Base-by-base conservation (phyloP, 2,329 filamentous ascomycete genomes). In the Alternaria sp. region DNA sequence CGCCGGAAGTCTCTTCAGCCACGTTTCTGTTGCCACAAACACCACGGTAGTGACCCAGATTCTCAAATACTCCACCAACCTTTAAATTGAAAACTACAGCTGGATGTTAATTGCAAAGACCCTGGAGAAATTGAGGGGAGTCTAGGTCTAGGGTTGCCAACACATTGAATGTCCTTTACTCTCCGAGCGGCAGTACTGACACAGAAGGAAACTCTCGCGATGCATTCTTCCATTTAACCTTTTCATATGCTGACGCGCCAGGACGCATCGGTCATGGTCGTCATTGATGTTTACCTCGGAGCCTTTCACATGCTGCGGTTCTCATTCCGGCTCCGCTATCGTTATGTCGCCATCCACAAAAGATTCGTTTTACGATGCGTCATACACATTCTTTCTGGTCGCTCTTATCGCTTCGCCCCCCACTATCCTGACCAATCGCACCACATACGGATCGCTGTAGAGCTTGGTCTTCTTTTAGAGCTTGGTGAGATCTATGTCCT, bases 1-100 rank as follows among this genome's bases (percentile, higher is more conserved):
- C 31, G 24, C 21, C 21, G 33, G 44, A 48, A 48, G 44, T 48
- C 44, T 33, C 44, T 48, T 48, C 21, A 48, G 31, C 31, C 44
- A 48, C 26, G 31, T 36, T 48, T 26, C 21, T 34, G 21, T 23
- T 13, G 31, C 13, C 37, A 36, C 24, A 34, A 36, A 48, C 36
- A 48, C 11, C 29, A 48, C 17, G 8, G 29, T 46, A 9, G 21
- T 23, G 37, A 40, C 6, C 37, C 21, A 13, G 21, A 24, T 24
- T 40, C 5, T 40, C 5, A 40, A 8, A 23, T 14, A 6, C 5
- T 14, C 5, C 11, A 24, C 11, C 14, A 13, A 17, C 37, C 29
- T 24, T n/a, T 21, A 24, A 13, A 48, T 9, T 8, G 31, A 36
- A 21, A 40, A 7, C 31, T 48, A 36, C 9, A 7, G 23, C 29